Evolutionary conservation across 768 basidiomycete genomes (phyloP).

Genomic region (Boletus subparvulus): DNA sequence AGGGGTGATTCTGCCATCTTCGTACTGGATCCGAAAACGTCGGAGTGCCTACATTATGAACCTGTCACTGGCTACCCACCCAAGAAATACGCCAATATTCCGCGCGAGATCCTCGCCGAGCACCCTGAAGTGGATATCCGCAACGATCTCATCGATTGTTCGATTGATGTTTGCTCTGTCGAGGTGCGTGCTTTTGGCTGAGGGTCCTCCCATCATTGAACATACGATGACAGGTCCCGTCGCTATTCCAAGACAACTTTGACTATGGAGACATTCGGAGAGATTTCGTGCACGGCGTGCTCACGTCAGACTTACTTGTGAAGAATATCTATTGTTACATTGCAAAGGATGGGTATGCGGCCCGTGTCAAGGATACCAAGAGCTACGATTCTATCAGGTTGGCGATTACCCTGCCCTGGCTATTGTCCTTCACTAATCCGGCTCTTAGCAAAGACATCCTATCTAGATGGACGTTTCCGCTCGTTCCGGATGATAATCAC

Average conservation of each 20-base stretch:
- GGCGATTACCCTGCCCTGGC: neutral
- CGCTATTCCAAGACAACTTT: conserved; percentile 97
- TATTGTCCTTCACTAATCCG: neutral
- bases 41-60: conserved; percentile 85
- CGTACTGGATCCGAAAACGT: conserved; percentile 71
- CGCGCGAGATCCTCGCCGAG: conserved; percentile 69
- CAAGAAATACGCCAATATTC: conserved; percentile 59
- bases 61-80: conserved; percentile 69
- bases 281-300: conserved; percentile 92
- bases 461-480: conserved; percentile 91
- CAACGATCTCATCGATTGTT: conserved; percentile 84
- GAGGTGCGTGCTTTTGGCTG: conserved; percentile 54
- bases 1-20: conserved; percentile 75
- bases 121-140: conserved; percentile 85
- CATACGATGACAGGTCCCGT: conserved; percentile 68
- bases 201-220: neutral
- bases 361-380: conserved; percentile 88
- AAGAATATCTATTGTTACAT: conserved; percentile 93
- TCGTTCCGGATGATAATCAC: conserved; percentile 93
- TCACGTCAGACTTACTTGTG: conserved; percentile 92
- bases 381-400: conserved; percentile 90
- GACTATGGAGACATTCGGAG: conserved; percentile 90
- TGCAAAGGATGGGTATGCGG: conserved; percentile 86
- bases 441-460: conserved; percentile 82
- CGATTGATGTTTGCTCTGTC: conserved; percentile 91